Evolutionary conservation across 2,329 filamentous ascomycete genomes (phyloP), one percentile per base, ranked within the genome.

Genomic region (Penicillium sp.): DNA sequence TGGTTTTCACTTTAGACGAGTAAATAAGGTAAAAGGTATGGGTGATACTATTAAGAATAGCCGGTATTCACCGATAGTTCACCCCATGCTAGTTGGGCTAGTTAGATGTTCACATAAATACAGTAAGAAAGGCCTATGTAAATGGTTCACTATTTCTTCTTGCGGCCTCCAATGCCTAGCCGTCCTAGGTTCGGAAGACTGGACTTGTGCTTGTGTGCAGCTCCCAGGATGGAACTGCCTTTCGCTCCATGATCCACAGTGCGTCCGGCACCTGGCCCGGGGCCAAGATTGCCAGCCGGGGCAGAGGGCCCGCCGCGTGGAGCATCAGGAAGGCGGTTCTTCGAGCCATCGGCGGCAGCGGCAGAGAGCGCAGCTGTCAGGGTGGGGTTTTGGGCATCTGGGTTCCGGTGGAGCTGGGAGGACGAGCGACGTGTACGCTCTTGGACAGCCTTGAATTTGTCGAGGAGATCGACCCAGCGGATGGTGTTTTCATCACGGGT

Each of bases 401-500:
- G 83, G 82, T 43, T 80, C 71, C 61, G 58, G 21, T 74, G 60
- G 32, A 74, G 67, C 57, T 77, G 71, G 0, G 74, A 72, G 57
- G 76, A 73, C 67, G 84, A 80, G 49, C 91, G 82, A 50, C 92
- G 83, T 5, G 92, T 89, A 56, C 85, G 86, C 63, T 99, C 94
- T 68, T 99, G 94, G 1, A 95, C 93, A 48, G 82, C 85, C 62
- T 90, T 89, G 75, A 99, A 99, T 69, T 97, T 96, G 60, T 99
- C 94, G 5, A 99, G 82, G 34, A 99, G 81, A 64, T 99, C 94
- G 3, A 83, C 85, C 94, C 94, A 99, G 51, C 89, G 88, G 63
- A 99, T 96, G 32, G 85, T 87, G 50, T 84, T 85, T 51, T 97
- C 92, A 60, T 95, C 90, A 51, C 92, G 83, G 45, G 83, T 85